phyloP scores from a whole-genome alignment of 495 filamentous ascomycete species.

The Lophium mytilinum region DNA sequence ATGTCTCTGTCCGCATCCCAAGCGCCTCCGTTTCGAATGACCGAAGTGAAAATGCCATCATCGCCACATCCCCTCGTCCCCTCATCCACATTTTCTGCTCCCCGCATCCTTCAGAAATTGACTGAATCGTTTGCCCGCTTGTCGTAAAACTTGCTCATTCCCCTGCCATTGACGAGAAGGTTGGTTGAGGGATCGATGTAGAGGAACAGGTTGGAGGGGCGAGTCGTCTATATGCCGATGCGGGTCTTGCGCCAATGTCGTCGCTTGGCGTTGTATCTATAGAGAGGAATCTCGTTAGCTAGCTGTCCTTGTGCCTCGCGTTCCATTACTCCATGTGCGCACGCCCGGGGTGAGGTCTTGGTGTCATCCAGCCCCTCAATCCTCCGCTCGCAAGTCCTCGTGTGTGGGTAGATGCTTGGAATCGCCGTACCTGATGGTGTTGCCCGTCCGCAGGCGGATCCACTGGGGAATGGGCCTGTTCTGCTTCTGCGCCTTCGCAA shows the following conservation, averaged over 20 bases:
- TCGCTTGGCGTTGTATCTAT: slow-evolving; percentile 98
- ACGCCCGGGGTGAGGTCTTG: neutral
- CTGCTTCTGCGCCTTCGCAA: slow-evolving; percentile 99
- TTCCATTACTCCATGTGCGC: no score
- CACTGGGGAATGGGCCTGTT: slow-evolving; percentile 99
- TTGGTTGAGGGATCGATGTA: slow-evolving; percentile 10
- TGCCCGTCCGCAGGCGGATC: slow-evolving; percentile 95
- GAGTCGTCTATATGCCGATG: slow-evolving; percentile 77
- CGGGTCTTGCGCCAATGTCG: slow-evolving; percentile 99
- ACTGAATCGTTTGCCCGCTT: slow-evolving; percentile 1
- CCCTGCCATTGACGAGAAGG: slow-evolving; percentile 8
- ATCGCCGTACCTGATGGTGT: slow-evolving; percentile 85
- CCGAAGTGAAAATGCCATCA: slow-evolving; percentile 1
- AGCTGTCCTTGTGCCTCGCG: no score
- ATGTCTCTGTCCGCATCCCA: neutral
- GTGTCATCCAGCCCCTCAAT: neutral
- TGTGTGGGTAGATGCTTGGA: neutral
- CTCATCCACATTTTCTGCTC: neutral
- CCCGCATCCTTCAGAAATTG: slow-evolving; percentile 2
- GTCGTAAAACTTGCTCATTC: slow-evolving; percentile 8
- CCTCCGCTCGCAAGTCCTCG: neutral
- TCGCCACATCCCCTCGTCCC: neutral
- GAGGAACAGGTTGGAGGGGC: slow-evolving; percentile 18
- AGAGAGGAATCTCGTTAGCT: neutral
- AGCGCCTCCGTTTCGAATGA: neutral